Conservation (phyloP, 345 rosid species). For the Eucalyptus tenuipes region DNA sequence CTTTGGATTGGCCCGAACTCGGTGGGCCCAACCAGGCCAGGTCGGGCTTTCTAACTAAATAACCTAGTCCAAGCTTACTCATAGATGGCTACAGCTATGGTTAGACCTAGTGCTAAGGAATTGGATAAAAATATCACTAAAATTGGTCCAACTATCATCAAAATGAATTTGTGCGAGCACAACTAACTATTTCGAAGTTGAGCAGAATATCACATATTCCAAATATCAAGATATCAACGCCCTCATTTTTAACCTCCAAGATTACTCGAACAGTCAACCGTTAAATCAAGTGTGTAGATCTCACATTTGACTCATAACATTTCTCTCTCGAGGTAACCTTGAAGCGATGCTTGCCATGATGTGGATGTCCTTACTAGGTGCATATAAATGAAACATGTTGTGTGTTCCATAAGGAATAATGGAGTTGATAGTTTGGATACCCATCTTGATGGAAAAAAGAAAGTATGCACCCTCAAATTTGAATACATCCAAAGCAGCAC, state of each 20-base stretch:
- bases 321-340: background rate
- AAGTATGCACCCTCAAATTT: background rate
- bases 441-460: background rate
- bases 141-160: background rate
- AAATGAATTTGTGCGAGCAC: background rate
- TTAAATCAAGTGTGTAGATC: background rate
- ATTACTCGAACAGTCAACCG: accelerated
- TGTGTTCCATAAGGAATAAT: background rate
- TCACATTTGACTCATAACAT: background rate
- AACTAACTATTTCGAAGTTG: background rate
- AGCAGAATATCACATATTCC: background rate
- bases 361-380: background rate
- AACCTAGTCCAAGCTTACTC: background rate
- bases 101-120: background rate
- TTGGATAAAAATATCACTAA: background rate
- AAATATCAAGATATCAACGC: background rate
- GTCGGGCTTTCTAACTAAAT: background rate
- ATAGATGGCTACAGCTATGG: background rate
- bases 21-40: too few species aligned
- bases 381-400: background rate
- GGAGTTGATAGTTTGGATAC: background rate
- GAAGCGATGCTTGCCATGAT: background rate
- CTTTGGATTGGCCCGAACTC: background rate
- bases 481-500: background rate
- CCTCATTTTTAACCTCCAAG: background rate